Evolutionary conservation across 345 rosid genomes (phyloP), one percentile per base, ranked within the genome.

Genomic region (Eucalyptus erythrocorys): DNA sequence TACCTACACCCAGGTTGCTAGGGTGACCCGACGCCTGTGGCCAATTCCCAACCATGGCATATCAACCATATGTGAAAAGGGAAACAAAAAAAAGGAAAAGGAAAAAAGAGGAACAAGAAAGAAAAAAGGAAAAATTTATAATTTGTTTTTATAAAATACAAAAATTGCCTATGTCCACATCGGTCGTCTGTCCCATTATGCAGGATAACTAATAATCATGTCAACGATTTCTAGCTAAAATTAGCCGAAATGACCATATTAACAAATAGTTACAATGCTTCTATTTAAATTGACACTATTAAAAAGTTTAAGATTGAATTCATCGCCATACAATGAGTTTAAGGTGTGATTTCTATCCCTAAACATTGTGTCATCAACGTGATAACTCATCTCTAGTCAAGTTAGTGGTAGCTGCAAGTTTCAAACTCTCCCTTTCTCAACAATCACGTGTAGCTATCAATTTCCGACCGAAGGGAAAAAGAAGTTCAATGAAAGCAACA

Each of bases 181-280:
- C 2, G 0, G 4, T 8, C 3, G 11, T 8, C 1, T 6, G 22
- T 6, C 22, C 4, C 43, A 37, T 14, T 37, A 37, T 1, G 13
- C 8, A 64, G 37, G 37, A 64, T 4, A 13, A 16, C 10, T 2
- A 2, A 5, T 7, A 13, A 14, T 7, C 13, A 37, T 6, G 6
- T 34, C 0, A 37, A 0, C 5, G 2, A 71, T 71, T 71, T 71
- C 3, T 1, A 0, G 1, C 1, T 6, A 71, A 37, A 71, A 71
- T 37, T 71, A 8, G 3, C 1, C 0, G 3, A 3, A 71, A 71
- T 19, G 21, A 66, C 3, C 16, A 32, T 0, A 4, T 66, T 66
- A 37, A 0, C 13, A 71, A 71, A 71, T 37, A 11, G 7, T 37
- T 10, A 3, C 10, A 37, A 40, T 19, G 13, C 6, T 37, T 37